Conservation (phyloP, 208 protist genomes). For the Jaenimonas drosophilae region DNA sequence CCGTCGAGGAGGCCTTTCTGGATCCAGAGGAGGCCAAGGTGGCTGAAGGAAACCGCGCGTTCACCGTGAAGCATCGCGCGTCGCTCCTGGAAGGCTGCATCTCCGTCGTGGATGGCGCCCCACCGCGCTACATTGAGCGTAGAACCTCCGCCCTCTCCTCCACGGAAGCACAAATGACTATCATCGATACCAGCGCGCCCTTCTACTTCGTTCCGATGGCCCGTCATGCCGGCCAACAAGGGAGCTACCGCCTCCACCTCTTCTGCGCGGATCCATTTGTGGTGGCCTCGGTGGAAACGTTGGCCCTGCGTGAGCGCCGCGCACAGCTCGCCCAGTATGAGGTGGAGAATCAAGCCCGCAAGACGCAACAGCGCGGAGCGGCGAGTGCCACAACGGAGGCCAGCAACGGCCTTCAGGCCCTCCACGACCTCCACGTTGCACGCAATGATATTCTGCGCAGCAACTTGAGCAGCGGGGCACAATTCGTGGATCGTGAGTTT, state of each 20-base stretch:
- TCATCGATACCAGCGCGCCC: constrained; percentile 9
- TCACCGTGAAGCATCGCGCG: constrained; percentile 24
- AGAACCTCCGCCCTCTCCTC: constrained; percentile 20
- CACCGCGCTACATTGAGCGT: constrained; percentile 28
- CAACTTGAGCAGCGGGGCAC: constrained; percentile 24
- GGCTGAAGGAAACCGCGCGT: constrained; percentile 15
- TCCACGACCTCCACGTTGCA: constrained; percentile 8
- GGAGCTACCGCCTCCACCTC: constrained; percentile 44
- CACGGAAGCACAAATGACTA: constrained; percentile 12
- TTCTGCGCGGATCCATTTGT: constrained; percentile 51
- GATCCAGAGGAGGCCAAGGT: constrained; percentile 5
- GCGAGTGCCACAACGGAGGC: neutral
- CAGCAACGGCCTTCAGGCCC: neutral
- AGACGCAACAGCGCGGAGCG: neutral
- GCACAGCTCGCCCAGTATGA: constrained; percentile 28
- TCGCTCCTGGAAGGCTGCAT: constrained; percentile 28
- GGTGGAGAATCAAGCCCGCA: constrained; percentile 23
- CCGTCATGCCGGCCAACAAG: constrained; percentile 43
- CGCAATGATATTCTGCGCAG: constrained; percentile 37
- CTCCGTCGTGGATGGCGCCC: constrained; percentile 17
- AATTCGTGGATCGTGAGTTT: constrained; percentile 74
- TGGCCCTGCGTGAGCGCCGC: constrained; percentile 15
- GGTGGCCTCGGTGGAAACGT: constrained; percentile 13
- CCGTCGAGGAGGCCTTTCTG: neutral
- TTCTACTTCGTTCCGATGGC: constrained; percentile 58